Conservation (phyloP, 2,329 filamentous ascomycete genomes). For the Aspergillus novofumigatus region DNA sequence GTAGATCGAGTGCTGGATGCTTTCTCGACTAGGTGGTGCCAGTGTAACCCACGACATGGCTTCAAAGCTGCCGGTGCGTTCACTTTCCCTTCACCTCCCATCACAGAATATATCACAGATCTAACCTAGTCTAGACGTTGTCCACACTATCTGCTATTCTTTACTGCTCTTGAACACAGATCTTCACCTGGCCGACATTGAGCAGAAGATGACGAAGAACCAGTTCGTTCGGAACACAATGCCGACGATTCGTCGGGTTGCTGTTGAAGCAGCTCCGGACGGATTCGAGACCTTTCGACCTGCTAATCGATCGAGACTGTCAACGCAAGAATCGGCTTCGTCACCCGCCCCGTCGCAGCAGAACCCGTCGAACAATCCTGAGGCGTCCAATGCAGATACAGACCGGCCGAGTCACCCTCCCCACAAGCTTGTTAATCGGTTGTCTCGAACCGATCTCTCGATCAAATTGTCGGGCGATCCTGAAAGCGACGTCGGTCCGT, state of each 20-base stretch:
- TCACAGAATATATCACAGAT: constrained; percentile 3
- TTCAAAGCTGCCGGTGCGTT: constrained; percentile 79
- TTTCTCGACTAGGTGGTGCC: constrained; percentile 86
- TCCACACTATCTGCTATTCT: constrained; percentile 96
- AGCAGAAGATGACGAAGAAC: constrained; percentile 89
- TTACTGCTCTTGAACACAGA: constrained; percentile 94
- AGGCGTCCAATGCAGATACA: constrained; percentile 12
- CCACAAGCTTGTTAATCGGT: constrained; percentile 21
- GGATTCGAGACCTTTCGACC: constrained; percentile 56
- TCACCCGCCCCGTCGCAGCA: constrained; percentile 1
- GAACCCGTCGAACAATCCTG: constrained; percentile 14
- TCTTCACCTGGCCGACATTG: constrained; percentile 89
- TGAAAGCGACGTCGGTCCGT: constrained; percentile 51
- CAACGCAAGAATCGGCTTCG: constrained; percentile 40
- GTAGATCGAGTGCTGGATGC: constrained; percentile 90
- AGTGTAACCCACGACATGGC: constrained; percentile 86
- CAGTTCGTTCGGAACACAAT: constrained; percentile 98
- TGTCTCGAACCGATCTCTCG: constrained; percentile 25
- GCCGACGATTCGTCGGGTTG: constrained; percentile 75
- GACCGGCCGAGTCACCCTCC: constrained; percentile 17
- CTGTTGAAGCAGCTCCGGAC: constrained; percentile 67
- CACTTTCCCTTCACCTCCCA: neutral
- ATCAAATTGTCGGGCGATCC: constrained; percentile 27
- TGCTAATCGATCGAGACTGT: constrained; percentile 22
- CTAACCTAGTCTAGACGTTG: constrained; percentile 64